Evolutionary conservation across 306 rosid genomes (phyloP), one percentile per base, ranked within the genome.

Genomic region (Delonix regia): DNA sequence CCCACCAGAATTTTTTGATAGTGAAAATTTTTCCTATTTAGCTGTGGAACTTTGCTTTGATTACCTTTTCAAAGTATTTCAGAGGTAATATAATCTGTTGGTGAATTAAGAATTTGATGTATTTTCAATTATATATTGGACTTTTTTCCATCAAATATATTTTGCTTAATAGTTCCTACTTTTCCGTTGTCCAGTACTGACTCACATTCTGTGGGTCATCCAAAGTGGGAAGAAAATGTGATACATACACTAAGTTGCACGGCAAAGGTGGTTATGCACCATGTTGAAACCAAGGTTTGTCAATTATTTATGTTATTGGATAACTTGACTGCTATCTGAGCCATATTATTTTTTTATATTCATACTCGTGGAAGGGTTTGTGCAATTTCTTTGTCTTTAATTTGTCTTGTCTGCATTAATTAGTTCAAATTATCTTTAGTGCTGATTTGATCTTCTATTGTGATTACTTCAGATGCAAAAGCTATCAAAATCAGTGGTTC

Each of bases 41-140:
- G 84, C 89, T 25, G 72, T 85, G 89, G 99, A 95, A 77, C 93
- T 91, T 83, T 88, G 96, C 76, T 81, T 89, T 27, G 81, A 88
- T 68, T 91, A 88, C 84, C 87, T 88, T 75, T 78, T 82, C 25
- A 85, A 83, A 87, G 72, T 87, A 81, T 84, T 81, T 80, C 85
- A 21, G 60, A 82, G 99, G 98, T 95, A 87, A 73, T 69, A 11
- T 65, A 65, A 45, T 59, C 76, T 59, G 13, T 44, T 44, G 41
- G 15, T 41, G 69, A 77, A 41, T 69, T 45, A 62, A 41, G 60
- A 52, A 42, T 69, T 55, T 62, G 27, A 24, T 36, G 48, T 59
- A n/a, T 68, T 82, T 70, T 74, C 53, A 33, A 48, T 41, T 51
- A 63, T 19, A 57, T 33, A 67, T 67, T 85, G 45, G 64, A 49